Conservation (phyloP, 257 asterid species). For the Ehretia macrophylla region DNA sequence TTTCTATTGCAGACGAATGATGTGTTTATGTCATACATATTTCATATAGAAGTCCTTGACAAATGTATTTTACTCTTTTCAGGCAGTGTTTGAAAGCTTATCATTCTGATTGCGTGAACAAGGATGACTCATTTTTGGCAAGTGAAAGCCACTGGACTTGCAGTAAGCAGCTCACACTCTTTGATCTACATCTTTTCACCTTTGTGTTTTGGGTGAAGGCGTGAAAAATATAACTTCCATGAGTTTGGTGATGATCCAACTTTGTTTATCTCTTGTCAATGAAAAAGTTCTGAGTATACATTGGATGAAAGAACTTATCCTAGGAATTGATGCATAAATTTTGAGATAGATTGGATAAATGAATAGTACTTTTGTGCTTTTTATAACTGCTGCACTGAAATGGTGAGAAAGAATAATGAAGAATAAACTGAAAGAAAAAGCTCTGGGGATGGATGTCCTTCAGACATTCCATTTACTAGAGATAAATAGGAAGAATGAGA, state of each 20-base stretch:
- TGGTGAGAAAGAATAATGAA: too few relatives aligned
- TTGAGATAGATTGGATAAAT: too few relatives aligned
- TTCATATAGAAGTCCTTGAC: background rate
- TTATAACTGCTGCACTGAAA: too few relatives aligned
- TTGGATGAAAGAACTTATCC: too few relatives aligned
- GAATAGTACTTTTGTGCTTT: too few relatives aligned
- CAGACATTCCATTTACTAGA: too few relatives aligned
- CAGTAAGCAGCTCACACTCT: constrained; percentile 37
- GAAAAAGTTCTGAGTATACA: too few relatives aligned
- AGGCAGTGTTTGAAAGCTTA: constrained; percentile 77
- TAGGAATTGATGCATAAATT: too few relatives aligned
- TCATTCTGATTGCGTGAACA: constrained; percentile 57
- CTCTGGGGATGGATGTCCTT: too few relatives aligned
- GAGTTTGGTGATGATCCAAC: background rate
- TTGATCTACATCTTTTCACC: background rate
- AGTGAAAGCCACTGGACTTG: constrained; percentile 47
- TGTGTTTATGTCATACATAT: background rate
- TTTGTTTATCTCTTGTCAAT: background rate
- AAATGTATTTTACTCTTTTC: constrained; percentile 21
- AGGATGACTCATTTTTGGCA: constrained; percentile 40
- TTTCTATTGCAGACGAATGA: background rate
- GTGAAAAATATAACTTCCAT: background rate
- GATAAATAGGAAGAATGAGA: too few relatives aligned
- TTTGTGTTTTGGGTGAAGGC: background rate
- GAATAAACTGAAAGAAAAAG: too few relatives aligned